Percentiles rank a stretch among this genome's conserved stretches.
phyloP scores from a whole-genome alignment of 169 alveolate genomes.

The Plasmodium berghei region DNA sequence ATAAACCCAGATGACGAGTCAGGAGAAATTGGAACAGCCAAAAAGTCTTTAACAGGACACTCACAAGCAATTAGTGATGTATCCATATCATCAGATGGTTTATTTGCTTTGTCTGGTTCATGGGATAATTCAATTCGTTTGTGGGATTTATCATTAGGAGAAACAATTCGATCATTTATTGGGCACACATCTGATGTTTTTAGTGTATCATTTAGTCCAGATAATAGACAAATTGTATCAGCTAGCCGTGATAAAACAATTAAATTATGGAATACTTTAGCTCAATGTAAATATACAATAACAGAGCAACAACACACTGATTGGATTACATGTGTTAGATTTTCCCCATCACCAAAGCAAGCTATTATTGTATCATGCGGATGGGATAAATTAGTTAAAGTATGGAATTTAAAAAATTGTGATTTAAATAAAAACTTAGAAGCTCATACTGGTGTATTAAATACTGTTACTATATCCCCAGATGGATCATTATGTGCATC shows the following conservation, averaged over 20 bases:
- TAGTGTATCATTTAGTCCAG: slow-evolving; percentile 98
- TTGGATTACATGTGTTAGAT: slow-evolving; percentile 98
- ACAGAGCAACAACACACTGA: slow-evolving; percentile 95
- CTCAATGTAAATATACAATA: slow-evolving; percentile 97
- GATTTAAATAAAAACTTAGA: slow-evolving; percentile 93
- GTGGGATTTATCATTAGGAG: slow-evolving; percentile 94
- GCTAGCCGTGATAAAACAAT: slow-evolving; percentile 98
- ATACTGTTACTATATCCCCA: slow-evolving; percentile 96
- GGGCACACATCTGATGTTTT: slow-evolving; percentile 96
- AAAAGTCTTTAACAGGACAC: slow-evolving; percentile 92
- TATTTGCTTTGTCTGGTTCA: slow-evolving; percentile 95
- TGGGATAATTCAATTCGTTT: slow-evolving; percentile 94
- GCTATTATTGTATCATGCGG: slow-evolving; percentile 97
- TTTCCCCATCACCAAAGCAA: slow-evolving; percentile 96
- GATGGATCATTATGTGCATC: slow-evolving; percentile 98
- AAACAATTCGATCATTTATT: slow-evolving; percentile 92
- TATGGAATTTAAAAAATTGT: slow-evolving; percentile 95
- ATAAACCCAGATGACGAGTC: slow-evolving; percentile 84
- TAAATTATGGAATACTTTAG: slow-evolving; percentile 98
- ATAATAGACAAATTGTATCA: slow-evolving; percentile 98
- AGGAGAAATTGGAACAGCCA: slow-evolving; percentile 89
- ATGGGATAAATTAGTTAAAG: slow-evolving; percentile 98
- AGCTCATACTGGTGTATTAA: slow-evolving; percentile 96
- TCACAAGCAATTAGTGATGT: slow-evolving; percentile 94
- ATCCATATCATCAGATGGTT: slow-evolving; percentile 94